Conservation (phyloP, 441 rosid species). For the Aleurites moluccanus region DNA sequence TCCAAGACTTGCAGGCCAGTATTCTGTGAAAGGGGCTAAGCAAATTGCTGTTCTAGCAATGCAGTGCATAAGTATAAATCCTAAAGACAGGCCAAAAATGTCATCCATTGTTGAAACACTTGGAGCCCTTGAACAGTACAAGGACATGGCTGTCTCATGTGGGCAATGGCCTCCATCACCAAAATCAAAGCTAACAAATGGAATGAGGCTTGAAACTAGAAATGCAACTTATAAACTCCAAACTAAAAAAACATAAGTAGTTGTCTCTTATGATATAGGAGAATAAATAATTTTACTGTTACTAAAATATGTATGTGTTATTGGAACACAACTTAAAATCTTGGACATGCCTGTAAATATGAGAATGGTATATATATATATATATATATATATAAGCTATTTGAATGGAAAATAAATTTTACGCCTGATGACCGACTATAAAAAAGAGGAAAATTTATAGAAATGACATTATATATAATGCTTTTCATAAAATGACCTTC, state of each 20-base stretch:
- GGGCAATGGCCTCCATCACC: slow-evolving; percentile 70
- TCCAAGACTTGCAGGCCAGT: slow-evolving; percentile 65
- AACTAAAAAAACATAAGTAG: slow-evolving; percentile 23
- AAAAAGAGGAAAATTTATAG: too few relatives aligned
- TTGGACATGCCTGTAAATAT: too few relatives aligned
- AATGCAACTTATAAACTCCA: slow-evolving; percentile 32
- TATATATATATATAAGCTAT: too few relatives aligned
- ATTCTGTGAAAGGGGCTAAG: slow-evolving; percentile 69
- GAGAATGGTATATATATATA: too few relatives aligned
- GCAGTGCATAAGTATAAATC: slow-evolving; percentile 62
- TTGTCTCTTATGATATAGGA: too few relatives aligned
- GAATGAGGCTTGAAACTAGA: slow-evolving; percentile 33
- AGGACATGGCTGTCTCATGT: slow-evolving; percentile 77
- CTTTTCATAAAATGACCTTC: too few relatives aligned
- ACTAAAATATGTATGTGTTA: too few relatives aligned
- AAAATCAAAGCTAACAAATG: slow-evolving; percentile 33
- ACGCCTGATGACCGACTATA: too few relatives aligned
- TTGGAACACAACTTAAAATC: too few relatives aligned
- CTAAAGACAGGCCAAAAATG: slow-evolving; percentile 79
- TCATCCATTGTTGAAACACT: slow-evolving; percentile 51
- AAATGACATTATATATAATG: too few relatives aligned
- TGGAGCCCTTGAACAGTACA: slow-evolving; percentile 48
- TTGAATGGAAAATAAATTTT: too few relatives aligned
- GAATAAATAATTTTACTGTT: too few relatives aligned
- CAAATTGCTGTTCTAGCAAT: slow-evolving; percentile 49